These are phyloP conservation scores for Azolla pinnata DNA, from an alignment of 75 land plant genomes.

Conservation along the genomic window DNA sequence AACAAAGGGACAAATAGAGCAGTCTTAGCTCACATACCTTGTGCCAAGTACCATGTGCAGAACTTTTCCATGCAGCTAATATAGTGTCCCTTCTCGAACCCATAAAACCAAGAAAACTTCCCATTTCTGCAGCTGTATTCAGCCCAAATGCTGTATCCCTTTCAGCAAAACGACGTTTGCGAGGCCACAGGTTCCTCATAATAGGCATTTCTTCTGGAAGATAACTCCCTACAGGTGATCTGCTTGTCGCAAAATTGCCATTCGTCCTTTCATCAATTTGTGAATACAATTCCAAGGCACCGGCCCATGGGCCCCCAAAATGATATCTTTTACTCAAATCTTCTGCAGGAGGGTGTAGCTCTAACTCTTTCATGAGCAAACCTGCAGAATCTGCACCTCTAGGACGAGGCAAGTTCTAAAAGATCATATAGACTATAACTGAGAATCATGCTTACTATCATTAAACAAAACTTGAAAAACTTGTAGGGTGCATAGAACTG, in stretches of 20 bases:
- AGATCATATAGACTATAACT: not conserved
- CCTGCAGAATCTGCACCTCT: constrained; percentile 99
- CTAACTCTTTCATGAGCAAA: constrained; percentile 82
- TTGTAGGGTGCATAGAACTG: not conserved
- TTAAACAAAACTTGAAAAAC: not conserved
- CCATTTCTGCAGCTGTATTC: constrained; percentile 85
- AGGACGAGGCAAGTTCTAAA: constrained; percentile 90
- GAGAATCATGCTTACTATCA: not conserved
- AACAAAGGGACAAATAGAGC: not conserved
- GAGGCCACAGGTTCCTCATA: constrained; percentile 62
- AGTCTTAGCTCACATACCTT: too few relatives aligned
- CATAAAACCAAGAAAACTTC: constrained; percentile 77
- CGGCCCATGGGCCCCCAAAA: constrained; percentile 95
- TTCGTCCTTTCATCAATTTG: constrained; percentile 22
- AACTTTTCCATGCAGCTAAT: constrained; percentile 84
- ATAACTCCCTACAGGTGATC: constrained; percentile 8
- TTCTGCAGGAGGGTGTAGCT: constrained; percentile 99
- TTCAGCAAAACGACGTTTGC: constrained; percentile 67
- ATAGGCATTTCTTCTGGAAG: constrained; percentile 20
- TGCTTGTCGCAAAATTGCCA: constrained; percentile 9
- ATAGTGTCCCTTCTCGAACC: constrained; percentile 95
- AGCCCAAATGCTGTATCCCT: constrained; percentile 96
- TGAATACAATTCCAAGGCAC: constrained; percentile 40
- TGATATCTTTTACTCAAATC: constrained; percentile 87
- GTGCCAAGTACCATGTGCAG: constrained; percentile 93